Evolutionary conservation across 202 grass and related monocot genomes (phyloP).

Genomic region (Bolboschoenoplectus hybrid): DNA sequence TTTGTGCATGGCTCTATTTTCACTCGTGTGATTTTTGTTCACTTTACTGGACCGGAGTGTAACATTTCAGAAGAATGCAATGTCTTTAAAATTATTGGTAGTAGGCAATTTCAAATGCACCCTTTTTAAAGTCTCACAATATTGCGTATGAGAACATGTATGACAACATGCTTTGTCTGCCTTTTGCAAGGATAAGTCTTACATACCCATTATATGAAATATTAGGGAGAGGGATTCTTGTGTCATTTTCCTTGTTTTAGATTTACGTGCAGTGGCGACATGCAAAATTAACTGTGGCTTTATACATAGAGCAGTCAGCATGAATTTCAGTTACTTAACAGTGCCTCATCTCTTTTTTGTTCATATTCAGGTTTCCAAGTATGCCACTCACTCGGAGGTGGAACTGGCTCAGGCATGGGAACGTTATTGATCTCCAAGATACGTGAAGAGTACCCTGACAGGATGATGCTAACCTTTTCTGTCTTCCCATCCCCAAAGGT

Average conservation of each 20-base stretch:
- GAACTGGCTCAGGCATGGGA: slow-evolving; percentile 90
- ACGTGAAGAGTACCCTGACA: slow-evolving; percentile 85
- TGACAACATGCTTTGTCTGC: too few species aligned
- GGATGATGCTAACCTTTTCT: slow-evolving; percentile 92
- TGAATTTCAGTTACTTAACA: neutral
- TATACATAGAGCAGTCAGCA: neutral
- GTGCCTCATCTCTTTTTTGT: neutral
- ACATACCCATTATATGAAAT: neutral
- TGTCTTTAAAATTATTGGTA: too few species aligned
- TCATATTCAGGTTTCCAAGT: slow-evolving; percentile 75
- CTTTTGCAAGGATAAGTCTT: neutral
- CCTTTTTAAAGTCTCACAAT: too few species aligned
- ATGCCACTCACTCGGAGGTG: slow-evolving; percentile 84
- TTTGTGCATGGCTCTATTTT: too few species aligned
- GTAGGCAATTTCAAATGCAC: too few species aligned
- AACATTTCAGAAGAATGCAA: too few species aligned
- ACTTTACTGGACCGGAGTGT: too few species aligned
- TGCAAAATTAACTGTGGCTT: neutral
- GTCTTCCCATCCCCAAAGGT: slow-evolving; percentile 93
- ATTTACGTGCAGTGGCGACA: neutral
- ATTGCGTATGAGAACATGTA: too few species aligned
- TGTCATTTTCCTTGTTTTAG: slow-evolving; percentile 18
- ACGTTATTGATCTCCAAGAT: slow-evolving; percentile 92
- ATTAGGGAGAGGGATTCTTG: neutral
- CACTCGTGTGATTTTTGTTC: too few species aligned